Base-by-base conservation (phyloP, 2,329 filamentous ascomycete species). In the Blastomyces percursus region DNA sequence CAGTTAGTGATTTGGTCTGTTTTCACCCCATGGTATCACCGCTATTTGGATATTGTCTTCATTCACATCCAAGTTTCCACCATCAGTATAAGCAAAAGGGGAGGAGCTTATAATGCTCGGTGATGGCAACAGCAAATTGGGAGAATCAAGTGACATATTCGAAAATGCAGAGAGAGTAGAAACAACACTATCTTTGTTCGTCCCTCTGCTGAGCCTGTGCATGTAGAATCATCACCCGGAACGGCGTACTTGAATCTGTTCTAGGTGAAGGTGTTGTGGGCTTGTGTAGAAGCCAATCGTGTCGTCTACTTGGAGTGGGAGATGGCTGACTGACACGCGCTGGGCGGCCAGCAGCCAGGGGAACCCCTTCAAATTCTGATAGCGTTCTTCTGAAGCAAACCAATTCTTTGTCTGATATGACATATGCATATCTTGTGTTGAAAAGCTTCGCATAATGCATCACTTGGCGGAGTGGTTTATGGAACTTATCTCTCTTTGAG, bases 361-460 rank as follows among this genome's bases (percentile, higher is more conserved):
- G 30, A 48, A 16, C n/a, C 24, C 44, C 61, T 59, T 62, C 61
- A 21, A 59, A 59, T 59, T 62, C 61, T 1, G 61, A 62, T 7
- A 59, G 3, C 4, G 9, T 59, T 27, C 61, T 59, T 38, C 61
- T 59, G 42, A 62, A 50, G 32, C 61, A 62, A 1, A 62, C 55
- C n/a, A 59, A 16, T 30, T 59, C 40, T 51, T 51, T 48, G 42
- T 62, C 61, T 21, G 61, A 59, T 35, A 62, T 59, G 16, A 62
- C 27, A 59, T 59, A 62, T 42, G 40, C 61, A n/a, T 62, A 62
- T 61, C 61, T 27, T 21, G 55, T 59, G 40, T 50, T 50, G 21
- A 50, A 58, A 12, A 58, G 14, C 9, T 48, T 59, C 8, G 61
- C 61, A 19, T 62, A 62, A 44, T 62, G 38, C n/a, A 62, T 32